Conservation (phyloP, 257 asterid genomes). For the Echites panduratus region DNA sequence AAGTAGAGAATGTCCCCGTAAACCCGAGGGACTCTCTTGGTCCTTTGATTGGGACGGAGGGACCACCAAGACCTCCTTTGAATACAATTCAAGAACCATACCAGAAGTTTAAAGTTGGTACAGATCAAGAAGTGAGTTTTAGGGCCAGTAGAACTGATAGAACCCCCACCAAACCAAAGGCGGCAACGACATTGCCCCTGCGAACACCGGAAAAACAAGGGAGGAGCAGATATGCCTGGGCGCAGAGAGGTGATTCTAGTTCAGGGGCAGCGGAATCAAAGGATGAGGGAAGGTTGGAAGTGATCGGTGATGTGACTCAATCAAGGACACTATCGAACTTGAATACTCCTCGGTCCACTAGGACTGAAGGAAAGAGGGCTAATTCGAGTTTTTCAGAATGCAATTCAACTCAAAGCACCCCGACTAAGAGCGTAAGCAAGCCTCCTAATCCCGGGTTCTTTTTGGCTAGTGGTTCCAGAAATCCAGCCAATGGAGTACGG, state of each 20-base stretch:
- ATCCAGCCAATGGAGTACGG: slow-evolving; percentile 48
- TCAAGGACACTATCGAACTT: slow-evolving; percentile 21
- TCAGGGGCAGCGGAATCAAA: slow-evolving; percentile 37
- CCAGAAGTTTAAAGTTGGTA: slow-evolving; percentile 30
- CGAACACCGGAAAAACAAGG: slow-evolving; percentile 77
- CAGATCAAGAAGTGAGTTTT: slow-evolving; percentile 41
- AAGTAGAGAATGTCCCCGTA: slow-evolving; percentile 73
- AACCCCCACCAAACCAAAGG: slow-evolving; percentile 67
- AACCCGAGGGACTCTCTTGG: slow-evolving; percentile 50
- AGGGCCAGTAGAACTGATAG: slow-evolving; percentile 44
- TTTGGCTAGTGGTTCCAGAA: slow-evolving; percentile 59
- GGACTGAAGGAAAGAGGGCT: slow-evolving; percentile 41
- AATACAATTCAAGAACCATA: slow-evolving; percentile 63
- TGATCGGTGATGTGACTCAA: slow-evolving; percentile 11
- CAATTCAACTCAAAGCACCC: slow-evolving; percentile 73
- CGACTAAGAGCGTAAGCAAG: slow-evolving; percentile 79
- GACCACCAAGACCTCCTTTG: slow-evolving; percentile 76
- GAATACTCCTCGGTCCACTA: slow-evolving; percentile 62
- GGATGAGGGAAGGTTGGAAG: slow-evolving; percentile 50
- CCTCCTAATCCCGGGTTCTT: slow-evolving; percentile 57
- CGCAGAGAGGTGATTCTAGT: slow-evolving; percentile 52
- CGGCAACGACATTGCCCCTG: slow-evolving; percentile 33
- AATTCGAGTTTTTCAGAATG: slow-evolving; percentile 62
- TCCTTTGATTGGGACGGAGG: slow-evolving; percentile 45
- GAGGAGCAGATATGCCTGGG: slow-evolving; percentile 51